Conservation (phyloP, 495 filamentous ascomycete genomes). For the Penicillium samsonianum region DNA sequence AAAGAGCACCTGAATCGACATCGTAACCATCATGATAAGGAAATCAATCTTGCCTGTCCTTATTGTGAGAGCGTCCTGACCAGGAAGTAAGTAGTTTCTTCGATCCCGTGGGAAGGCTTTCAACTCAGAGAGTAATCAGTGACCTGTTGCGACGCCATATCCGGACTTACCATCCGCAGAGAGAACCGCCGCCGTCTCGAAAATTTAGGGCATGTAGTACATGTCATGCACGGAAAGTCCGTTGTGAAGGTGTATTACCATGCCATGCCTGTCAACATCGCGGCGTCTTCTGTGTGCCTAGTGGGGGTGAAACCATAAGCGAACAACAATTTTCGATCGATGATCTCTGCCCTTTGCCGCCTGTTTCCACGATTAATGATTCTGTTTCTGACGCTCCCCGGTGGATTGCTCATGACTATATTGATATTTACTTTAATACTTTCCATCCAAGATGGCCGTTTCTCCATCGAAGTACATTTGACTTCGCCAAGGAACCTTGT, state of each 20-base stretch:
- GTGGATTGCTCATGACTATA: conserved; percentile 12
- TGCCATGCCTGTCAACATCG: conserved; percentile 22
- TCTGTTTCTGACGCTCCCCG: not conserved
- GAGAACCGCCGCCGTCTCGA: conserved; percentile 11
- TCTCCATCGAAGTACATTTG: conserved; percentile 24
- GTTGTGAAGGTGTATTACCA: conserved; percentile 21
- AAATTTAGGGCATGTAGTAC: conserved; percentile 14
- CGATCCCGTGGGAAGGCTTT: not conserved
- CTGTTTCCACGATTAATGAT: not conserved
- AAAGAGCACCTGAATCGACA: conserved; percentile 33
- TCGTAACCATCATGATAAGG: conserved; percentile 10
- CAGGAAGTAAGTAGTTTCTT: conserved; percentile 18
- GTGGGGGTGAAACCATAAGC: not conserved
- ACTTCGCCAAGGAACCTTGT: conserved; percentile 15
- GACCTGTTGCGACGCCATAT: conserved; percentile 27
- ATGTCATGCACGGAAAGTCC: conserved; percentile 22
- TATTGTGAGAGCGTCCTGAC: conserved; percentile 20
- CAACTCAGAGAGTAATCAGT: conserved; percentile 7
- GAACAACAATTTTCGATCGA: not conserved
- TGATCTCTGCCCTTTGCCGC: not conserved
- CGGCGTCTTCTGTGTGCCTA: conserved; percentile 9
- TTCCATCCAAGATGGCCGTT: conserved; percentile 27
- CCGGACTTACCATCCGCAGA: conserved; percentile 14
- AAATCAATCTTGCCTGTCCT: conserved; percentile 12
- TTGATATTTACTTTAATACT: conserved; percentile 21